Evolutionary conservation across 2,329 filamentous ascomycete genomes (phyloP), one percentile per base, ranked within the genome.

Genomic region (Ceratocystis smalleyi): DNA sequence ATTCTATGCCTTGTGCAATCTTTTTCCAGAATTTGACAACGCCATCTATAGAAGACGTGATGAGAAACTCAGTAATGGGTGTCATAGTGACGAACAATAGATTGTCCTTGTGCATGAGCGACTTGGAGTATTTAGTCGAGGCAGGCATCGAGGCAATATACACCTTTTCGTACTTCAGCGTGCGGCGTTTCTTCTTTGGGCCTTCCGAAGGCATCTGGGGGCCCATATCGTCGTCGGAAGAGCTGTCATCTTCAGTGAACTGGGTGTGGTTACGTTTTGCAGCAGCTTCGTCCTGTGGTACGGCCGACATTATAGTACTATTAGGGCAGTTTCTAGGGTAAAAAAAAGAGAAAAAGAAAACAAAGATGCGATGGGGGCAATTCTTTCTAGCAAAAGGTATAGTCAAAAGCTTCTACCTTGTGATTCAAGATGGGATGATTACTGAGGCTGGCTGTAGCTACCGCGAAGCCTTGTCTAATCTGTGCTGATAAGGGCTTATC

Each of bases 21-120:
- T 99, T 99, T 77, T 99, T 99, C 94, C 94, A 99, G 74, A 99
- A 99, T 75, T 99, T 99, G 69, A 97, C 92, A 0, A 92, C 87
- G n/a, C 95, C 95, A 72, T 99, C 94, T 54, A 89, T 77, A 0
- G 94, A 97, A 67, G 88, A 89, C 0, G 94, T 99, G 68, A 99
- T 94, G 45, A 99, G 79, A 72, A 99, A 99, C 69, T 97, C 94
- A 66, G 92, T 96, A 66, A 87, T 78, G 0, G 91, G 91, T 0
- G 95, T 96, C 73, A 96, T 85, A 12, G 86, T 95, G 68, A 89
- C 83, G 71, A 91, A 97, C 65, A 87, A 83, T 61, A 99, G 77
- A 75, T 96, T 91, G 69, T 99, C 94, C 76, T 92, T 91, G 81
- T 99, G 94, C 95, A 99, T 99, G 71, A 99, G 79, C 57, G 94